Evolutionary conservation across 768 basidiomycete species (phyloP), one percentile per base, ranked within the genome.

Genomic region (Polyporus arcularius): DNA sequence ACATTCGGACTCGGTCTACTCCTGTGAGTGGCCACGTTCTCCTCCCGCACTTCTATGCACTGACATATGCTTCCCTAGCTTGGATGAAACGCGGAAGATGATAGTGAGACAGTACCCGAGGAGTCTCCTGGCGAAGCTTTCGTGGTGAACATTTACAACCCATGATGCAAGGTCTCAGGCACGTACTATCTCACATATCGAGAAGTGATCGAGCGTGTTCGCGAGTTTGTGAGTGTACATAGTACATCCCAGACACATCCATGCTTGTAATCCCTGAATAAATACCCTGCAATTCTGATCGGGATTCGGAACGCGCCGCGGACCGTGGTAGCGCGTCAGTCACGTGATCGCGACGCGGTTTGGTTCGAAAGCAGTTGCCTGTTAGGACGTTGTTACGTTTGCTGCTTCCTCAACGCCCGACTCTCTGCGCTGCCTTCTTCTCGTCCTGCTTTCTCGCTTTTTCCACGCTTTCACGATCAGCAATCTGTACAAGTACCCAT

Each of bases 401-500:
- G 18, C 35, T 57, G 42, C 56, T 53, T 57, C 64, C 51, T 14
- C 45, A 49, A 38, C 12, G 49, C 40, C 49, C 46, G 30, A 45
- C 45, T 35, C 42, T 28, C 43, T 35, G 30, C 59, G 6, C 32
- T 52, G 41, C 46, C 26, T 57, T 14, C 38, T 43, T 52, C 40
- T 64, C 26, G 21, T 26, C 21, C 14, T 48, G 46, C 46, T 48
- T 48, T 48, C 61, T 51, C 51, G 48, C 58, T 54, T 53, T 51
- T 46, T 47, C 53, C 56, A 45, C 49, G 26, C 48, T 47, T 48
- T 52, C 52, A 26, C 52, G 10, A 53, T 35, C 16, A 32, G 54
- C 32, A 42, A 49, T 57, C 42, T 60, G 47, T 38, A 63, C 31
- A 39, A 53, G 30, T 57, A 35, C n/a, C 52, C 26, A 94, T 94